These are phyloP conservation scores for Cutaneotrichosporon arboriforme DNA, from an alignment of 1,284 basidiomycete species.

Conservation along the genomic window DNA sequence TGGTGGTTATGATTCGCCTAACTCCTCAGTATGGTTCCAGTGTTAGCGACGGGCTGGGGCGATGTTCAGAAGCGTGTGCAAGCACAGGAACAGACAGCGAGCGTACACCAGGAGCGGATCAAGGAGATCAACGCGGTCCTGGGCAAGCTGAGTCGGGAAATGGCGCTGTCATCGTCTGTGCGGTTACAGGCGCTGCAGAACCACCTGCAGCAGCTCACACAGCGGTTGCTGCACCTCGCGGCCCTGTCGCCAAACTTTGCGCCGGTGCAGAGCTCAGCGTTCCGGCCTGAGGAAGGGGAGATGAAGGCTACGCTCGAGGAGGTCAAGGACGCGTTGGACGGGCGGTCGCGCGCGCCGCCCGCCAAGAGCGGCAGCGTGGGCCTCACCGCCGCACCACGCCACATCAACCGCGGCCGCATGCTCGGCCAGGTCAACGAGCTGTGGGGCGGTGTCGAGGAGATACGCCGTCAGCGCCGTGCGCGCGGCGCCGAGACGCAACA, in stretches of 20 bases:
- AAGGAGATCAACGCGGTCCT: constrained; percentile 67
- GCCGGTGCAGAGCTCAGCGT: constrained; percentile 67
- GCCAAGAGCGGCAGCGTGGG: constrained; percentile 12
- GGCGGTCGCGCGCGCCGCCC: constrained; percentile 36
- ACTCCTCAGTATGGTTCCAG: constrained; percentile 65
- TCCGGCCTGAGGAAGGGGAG: constrained; percentile 74
- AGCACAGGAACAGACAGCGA: constrained; percentile 65
- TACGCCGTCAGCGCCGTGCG: constrained; percentile 50
- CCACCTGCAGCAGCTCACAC: constrained; percentile 65
- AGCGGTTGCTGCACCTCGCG: constrained; percentile 66
- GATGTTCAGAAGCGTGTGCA: constrained; percentile 75
- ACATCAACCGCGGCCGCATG: constrained; percentile 45
- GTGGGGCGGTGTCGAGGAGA: constrained; percentile 77
- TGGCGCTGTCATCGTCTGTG: constrained; percentile 63
- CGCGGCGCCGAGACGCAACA: constrained; percentile 46
- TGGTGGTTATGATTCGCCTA: constrained; percentile 3
- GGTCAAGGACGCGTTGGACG: constrained; percentile 66
- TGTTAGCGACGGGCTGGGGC: constrained; percentile 72
- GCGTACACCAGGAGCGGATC: constrained; percentile 64
- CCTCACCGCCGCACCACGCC: constrained; percentile 31
- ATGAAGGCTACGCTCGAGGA: constrained; percentile 64
- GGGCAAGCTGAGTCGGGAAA: constrained; percentile 59
- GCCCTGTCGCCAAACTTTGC: constrained; percentile 74
- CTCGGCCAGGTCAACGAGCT: constrained; percentile 68
- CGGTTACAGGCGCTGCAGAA: constrained; percentile 63